Evolutionary conservation across 208 protist species (phyloP).

Genomic region (Crithidia thermophila): DNA sequence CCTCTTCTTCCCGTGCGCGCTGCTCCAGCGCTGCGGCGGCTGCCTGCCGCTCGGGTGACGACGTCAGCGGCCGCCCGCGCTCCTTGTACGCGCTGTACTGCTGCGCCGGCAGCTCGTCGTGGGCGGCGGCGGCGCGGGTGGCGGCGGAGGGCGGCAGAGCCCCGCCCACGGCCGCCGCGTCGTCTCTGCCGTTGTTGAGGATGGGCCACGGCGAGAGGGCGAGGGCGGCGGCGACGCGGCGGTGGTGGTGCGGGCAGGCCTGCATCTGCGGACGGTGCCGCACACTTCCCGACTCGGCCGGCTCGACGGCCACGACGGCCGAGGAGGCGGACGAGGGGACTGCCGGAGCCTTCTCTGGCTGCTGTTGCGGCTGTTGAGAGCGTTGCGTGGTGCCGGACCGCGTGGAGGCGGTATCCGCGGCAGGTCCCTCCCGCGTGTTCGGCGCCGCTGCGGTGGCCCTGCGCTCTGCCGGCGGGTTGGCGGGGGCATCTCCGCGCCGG

Average conservation of each 20-base stretch:
- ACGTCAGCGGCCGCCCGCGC: background rate
- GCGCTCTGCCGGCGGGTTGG: no score
- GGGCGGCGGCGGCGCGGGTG: constrained; percentile 6
- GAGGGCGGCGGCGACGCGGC: background rate
- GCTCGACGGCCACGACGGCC: background rate
- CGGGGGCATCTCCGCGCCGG: no score
- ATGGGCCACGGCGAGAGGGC: constrained; percentile 19
- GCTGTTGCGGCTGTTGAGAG: background rate
- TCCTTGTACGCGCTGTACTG: constrained; percentile 26
- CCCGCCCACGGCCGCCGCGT: background rate
- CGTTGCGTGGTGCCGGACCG: background rate
- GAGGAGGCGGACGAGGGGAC: background rate
- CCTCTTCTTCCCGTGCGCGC: background rate
- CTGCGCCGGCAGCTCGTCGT: constrained; percentile 21
- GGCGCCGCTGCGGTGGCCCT: background rate
- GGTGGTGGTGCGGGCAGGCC: constrained; percentile 9
- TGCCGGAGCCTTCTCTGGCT: background rate
- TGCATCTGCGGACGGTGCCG: constrained; percentile 6
- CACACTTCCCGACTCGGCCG: no score
- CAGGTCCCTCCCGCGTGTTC: no score
- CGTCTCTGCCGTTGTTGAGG: background rate
- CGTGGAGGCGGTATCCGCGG: background rate
- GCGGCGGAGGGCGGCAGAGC: constrained; percentile 3
- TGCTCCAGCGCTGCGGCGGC: constrained; percentile 14
- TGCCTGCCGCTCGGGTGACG: constrained; percentile 26